A percentile compares a stretch with the other conserved stretches of the same genome.
Conservation (phyloP, 2,329 filamentous ascomycete species). For the Phialemonium atrogriseum region DNA sequence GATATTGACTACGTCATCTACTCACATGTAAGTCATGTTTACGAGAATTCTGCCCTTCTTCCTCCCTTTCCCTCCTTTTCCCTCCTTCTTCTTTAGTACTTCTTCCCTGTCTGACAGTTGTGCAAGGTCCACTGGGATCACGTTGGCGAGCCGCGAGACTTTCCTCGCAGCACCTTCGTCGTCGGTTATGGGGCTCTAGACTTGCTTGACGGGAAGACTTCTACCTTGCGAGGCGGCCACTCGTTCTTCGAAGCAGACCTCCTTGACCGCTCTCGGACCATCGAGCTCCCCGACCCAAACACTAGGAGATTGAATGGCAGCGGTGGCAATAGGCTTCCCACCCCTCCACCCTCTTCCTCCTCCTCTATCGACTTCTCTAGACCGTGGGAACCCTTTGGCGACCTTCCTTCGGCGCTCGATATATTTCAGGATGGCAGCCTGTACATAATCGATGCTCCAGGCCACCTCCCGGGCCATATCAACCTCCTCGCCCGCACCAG, state of each 20-base stretch:
- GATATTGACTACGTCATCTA: slow-evolving; percentile 22
- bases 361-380: slow-evolving; percentile 1
- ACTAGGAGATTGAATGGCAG: not conserved
- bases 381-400: slow-evolving; percentile 7
- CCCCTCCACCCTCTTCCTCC: not conserved
- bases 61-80: too few relatives aligned
- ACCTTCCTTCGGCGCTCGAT: slow-evolving; percentile 20
- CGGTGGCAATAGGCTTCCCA: not conserved
- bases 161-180: slow-evolving; percentile 33
- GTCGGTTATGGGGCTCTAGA: slow-evolving; percentile 33
- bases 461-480: slow-evolving; percentile 38
- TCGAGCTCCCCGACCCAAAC: slow-evolving; percentile 9
- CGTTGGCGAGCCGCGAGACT: slow-evolving; percentile 38
- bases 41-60: too few relatives aligned
- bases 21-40: slow-evolving; percentile 25
- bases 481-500: slow-evolving; percentile 31
- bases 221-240: slow-evolving; percentile 16
- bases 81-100: not conserved
- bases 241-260: slow-evolving; percentile 34
- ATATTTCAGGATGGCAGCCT: slow-evolving; percentile 33
- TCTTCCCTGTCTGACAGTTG: not conserved
- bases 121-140: slow-evolving; percentile 37
- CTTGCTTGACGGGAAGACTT: slow-evolving; percentile 19
- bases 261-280: slow-evolving; percentile 21
- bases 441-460: slow-evolving; percentile 37